Conservation (phyloP, 176 grass and related monocot genomes). For the Ensete ventricosum region DNA sequence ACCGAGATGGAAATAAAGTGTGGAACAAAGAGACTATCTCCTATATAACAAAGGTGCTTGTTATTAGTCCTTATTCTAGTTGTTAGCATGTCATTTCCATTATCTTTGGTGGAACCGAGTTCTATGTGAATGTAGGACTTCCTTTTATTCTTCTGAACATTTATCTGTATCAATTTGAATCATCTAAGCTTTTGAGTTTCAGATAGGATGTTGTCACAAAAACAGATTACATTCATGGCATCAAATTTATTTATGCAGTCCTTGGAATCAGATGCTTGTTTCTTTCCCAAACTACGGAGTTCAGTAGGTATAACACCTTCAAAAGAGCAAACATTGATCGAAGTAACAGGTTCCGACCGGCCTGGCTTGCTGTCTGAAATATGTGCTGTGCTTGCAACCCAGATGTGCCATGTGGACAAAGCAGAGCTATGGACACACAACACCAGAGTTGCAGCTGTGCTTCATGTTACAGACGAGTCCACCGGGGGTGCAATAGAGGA, state of each 20-base stretch:
- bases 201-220: too few species aligned
- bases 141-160: background rate
- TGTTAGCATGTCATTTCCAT: background rate
- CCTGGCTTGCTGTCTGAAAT: constrained; percentile 20
- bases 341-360: constrained; percentile 13
- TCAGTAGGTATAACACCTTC: constrained; percentile 1
- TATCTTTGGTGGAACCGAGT: background rate
- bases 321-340: constrained; percentile 1
- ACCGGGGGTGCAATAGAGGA: constrained; percentile 14
- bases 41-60: constrained; percentile 14
- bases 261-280: constrained; percentile 3
- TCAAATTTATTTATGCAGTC: background rate
- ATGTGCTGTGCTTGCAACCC: constrained; percentile 9
- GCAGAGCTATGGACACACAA: constrained; percentile 22
- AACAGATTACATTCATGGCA: too few species aligned
- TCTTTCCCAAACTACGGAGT: background rate
- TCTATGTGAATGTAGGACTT: background rate
- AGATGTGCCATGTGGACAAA: constrained; percentile 10
- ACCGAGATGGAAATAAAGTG: constrained; percentile 10
- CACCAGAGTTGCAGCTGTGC: constrained; percentile 15
- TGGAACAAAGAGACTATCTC: background rate
- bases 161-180: background rate
- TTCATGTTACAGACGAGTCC: constrained; percentile 18
- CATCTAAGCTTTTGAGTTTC: background rate
- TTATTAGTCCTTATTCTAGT: background rate